phyloP scores from a whole-genome alignment of 352 stramenopile genomes.

The Phytophthora lateralis region DNA sequence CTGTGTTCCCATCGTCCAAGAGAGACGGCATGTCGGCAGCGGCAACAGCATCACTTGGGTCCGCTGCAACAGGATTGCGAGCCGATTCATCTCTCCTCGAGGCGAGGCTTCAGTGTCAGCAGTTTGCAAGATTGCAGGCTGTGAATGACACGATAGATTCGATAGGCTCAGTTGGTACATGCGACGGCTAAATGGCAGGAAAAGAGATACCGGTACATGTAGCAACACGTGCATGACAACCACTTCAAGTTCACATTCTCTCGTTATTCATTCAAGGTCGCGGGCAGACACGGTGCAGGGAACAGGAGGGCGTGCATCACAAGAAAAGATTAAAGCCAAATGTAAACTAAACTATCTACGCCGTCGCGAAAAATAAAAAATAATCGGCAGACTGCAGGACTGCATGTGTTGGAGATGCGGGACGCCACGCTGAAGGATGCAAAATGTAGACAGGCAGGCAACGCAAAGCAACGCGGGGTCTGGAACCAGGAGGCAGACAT shows the following conservation, averaged over 20 bases:
- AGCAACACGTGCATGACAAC: background rate
- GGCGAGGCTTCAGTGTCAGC: constrained; percentile 26
- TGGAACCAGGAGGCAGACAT: constrained; percentile 22
- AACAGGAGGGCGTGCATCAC: constrained; percentile 21
- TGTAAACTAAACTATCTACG: constrained; percentile 46
- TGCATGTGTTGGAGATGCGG: constrained; percentile 13
- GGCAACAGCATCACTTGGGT: background rate
- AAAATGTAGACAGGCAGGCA: constrained; percentile 31
- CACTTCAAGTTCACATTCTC: background rate
- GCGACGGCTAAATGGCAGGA: no score
- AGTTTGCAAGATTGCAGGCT: constrained; percentile 24
- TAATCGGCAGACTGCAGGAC: constrained; percentile 18
- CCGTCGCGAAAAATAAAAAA: constrained; percentile 33
- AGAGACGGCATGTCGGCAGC: background rate
- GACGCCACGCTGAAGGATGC: constrained; percentile 19
- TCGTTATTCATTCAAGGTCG: background rate
- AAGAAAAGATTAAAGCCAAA: constrained; percentile 25
- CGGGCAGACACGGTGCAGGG: constrained; percentile 10
- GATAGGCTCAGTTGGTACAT: background rate
- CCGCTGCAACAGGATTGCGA: background rate
- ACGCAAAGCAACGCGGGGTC: constrained; percentile 32
- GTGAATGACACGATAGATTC: background rate
- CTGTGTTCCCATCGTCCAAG: constrained; percentile 18
- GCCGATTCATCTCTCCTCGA: constrained; percentile 25
- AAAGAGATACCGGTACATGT: no score